phyloP scores from a whole-genome alignment of 73 alveolate species.

The Vitrella brassicaformis region DNA sequence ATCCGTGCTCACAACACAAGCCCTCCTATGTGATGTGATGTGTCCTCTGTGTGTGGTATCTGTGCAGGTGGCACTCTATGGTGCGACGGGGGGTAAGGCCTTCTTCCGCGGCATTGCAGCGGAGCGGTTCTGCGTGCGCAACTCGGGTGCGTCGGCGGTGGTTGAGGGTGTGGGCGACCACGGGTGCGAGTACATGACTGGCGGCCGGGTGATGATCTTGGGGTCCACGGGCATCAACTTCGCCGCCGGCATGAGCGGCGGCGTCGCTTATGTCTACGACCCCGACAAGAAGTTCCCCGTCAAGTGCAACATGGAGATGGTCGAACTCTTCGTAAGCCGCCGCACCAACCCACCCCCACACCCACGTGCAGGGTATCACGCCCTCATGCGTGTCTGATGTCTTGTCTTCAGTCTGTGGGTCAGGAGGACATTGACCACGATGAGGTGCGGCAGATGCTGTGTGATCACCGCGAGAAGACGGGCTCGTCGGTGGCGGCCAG shows the following conservation, averaged over 20 bases:
- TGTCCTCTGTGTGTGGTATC: not conserved
- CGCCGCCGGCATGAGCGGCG: constrained; percentile 55
- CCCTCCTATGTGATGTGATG: too few species aligned
- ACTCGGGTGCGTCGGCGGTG: constrained; percentile 44
- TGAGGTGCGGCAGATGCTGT: not conserved
- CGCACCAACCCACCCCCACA: too few species aligned
- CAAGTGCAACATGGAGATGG: not conserved
- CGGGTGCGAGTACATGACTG: constrained; percentile 56
- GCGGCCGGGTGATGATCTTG: constrained; percentile 41
- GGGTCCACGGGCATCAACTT: constrained; percentile 44
- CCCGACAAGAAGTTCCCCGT: not conserved
- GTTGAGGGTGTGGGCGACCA: constrained; percentile 53
- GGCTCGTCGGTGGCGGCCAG: not conserved
- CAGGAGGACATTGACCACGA: not conserved
- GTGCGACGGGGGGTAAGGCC: constrained; percentile 44
- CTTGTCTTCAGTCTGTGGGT: too few species aligned
- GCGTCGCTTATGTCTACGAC: constrained; percentile 31
- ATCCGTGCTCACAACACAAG: too few species aligned
- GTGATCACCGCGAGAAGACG: not conserved
- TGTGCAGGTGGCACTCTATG: constrained; percentile 21
- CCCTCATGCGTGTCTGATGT: too few species aligned
- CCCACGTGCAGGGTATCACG: too few species aligned
- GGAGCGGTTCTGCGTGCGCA: constrained; percentile 44
- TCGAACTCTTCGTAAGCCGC: not conserved
- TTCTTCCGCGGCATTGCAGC: constrained; percentile 46